Conservation (phyloP, 2,329 filamentous ascomycete species). For the Colletotrichum camelliae region DNA sequence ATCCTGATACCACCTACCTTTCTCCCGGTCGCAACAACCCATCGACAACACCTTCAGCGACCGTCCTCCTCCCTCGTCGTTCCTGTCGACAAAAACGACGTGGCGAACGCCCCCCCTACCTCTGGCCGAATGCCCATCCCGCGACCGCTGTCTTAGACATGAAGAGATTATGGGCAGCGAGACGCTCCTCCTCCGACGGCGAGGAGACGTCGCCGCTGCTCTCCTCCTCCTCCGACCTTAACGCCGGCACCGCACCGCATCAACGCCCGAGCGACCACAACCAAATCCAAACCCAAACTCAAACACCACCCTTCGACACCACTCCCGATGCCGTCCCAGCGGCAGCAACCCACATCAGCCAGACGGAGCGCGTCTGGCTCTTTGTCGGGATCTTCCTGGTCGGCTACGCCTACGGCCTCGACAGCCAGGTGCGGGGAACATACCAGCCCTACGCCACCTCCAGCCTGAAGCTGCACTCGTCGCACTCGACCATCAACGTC, state of each 20-base stretch:
- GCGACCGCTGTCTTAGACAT: not conserved
- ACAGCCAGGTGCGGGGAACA: slow-evolving; percentile 54
- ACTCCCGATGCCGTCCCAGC: slow-evolving; percentile 52
- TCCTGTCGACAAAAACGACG: not conserved
- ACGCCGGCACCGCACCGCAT: not conserved
- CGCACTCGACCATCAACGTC: slow-evolving; percentile 64
- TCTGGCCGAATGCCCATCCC: not conserved
- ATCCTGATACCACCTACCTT: not conserved
- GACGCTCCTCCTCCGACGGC: not conserved
- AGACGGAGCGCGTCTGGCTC: slow-evolving; percentile 52
- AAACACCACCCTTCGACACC: slow-evolving; percentile 47
- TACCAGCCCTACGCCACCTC: slow-evolving; percentile 63
- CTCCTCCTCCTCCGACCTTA: not conserved
- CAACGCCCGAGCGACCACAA: not conserved
- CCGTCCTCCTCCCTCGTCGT: not conserved
- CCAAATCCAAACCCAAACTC: not conserved
- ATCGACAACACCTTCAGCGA: not conserved
- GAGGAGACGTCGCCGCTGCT: slow-evolving; percentile 20
- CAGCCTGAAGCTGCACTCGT: slow-evolving; percentile 56
- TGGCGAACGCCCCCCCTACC: not conserved
- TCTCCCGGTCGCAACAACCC: not conserved
- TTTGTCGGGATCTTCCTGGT: slow-evolving; percentile 64
- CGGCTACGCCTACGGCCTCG: slow-evolving; percentile 65
- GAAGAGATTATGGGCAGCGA: not conserved
- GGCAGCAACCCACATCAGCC: slow-evolving; percentile 47